Evolutionary conservation across 2,329 filamentous ascomycete species (phyloP).

Genomic region (Calonectria fujianensis): DNA sequence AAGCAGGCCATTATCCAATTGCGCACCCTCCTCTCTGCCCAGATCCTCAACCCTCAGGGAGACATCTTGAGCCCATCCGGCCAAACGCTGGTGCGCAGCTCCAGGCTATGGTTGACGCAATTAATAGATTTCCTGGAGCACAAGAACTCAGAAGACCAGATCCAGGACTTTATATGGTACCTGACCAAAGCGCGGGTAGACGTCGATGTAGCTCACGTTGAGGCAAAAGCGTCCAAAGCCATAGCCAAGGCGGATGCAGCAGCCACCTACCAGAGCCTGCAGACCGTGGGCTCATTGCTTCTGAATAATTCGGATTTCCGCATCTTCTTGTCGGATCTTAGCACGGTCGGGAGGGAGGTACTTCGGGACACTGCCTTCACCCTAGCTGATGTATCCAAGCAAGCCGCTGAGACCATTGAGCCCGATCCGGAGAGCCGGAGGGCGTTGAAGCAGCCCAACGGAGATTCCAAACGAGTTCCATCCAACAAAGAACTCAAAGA

Average conservation of each 20-base stretch:
- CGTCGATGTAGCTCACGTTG: slow-evolving; percentile 57
- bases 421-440: slow-evolving; percentile 78
- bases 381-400: slow-evolving; percentile 83
- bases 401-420: slow-evolving; percentile 83
- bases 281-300: slow-evolving; percentile 88
- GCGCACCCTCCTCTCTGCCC: slow-evolving; percentile 84
- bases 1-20: slow-evolving; percentile 88
- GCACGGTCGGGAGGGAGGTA: slow-evolving; percentile 86
- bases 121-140: slow-evolving; percentile 88
- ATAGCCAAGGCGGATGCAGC: slow-evolving; percentile 59
- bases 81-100: slow-evolving; percentile 81
- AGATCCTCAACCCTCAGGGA: slow-evolving; percentile 84
- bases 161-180: slow-evolving; percentile 95
- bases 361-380: slow-evolving; percentile 91
- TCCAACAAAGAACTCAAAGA: slow-evolving; percentile 79
- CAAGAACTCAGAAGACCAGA: slow-evolving; percentile 89
- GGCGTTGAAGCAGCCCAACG: slow-evolving; percentile 64
- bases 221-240: slow-evolving; percentile 53
- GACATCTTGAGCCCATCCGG: slow-evolving; percentile 85
- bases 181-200: slow-evolving; percentile 81
- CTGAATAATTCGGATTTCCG: slow-evolving; percentile 94
- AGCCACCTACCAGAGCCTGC: slow-evolving; percentile 83
- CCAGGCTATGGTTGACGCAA: slow-evolving; percentile 83
- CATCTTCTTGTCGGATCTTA: slow-evolving; percentile 87
- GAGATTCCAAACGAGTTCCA: slow-evolving; percentile 60